Percentiles rank a stretch among this genome's conserved stretches.
Evolutionary conservation across 495 filamentous ascomycete species (phyloP).

Genomic region (Xylaria palmicola): DNA sequence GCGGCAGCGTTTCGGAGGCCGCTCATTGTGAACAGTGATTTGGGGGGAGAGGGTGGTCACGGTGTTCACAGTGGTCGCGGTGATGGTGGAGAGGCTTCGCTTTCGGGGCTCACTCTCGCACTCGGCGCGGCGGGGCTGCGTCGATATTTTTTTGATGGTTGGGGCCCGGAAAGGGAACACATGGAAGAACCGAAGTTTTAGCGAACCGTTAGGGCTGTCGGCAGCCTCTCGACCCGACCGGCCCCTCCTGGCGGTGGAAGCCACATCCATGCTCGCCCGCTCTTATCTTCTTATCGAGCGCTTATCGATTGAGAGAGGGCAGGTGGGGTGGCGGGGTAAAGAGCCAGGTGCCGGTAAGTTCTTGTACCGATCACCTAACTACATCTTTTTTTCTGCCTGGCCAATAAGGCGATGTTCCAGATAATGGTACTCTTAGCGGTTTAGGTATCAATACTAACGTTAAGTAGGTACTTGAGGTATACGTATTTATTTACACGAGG

Average conservation of each 20-base stretch:
- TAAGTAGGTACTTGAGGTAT: background rate
- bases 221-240: no score
- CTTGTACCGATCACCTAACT: background rate
- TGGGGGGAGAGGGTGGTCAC: slow-evolving; percentile 7
- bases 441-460: no score
- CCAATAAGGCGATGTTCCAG: no score
- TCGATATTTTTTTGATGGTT: slow-evolving; percentile 27
- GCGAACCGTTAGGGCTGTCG: slow-evolving; percentile 33
- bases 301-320: slow-evolving; percentile 1
- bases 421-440: no score
- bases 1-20: slow-evolving; percentile 51
- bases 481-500: background rate
- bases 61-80: slow-evolving; percentile 8
- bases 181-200: slow-evolving; percentile 27
- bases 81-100: slow-evolving; percentile 16
- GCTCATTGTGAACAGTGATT: slow-evolving; percentile 42
- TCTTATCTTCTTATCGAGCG: background rate
- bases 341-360: background rate
- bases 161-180: slow-evolving; percentile 14
- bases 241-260: no score
- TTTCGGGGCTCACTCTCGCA: slow-evolving; percentile 13
- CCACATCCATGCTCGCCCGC: background rate
- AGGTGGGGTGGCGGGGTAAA: slow-evolving; percentile 13
- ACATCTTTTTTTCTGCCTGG: background rate
- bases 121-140: slow-evolving; percentile 21